Conservation (phyloP, 352 stramenopile species). For the Aphanomyces invadans region DNA sequence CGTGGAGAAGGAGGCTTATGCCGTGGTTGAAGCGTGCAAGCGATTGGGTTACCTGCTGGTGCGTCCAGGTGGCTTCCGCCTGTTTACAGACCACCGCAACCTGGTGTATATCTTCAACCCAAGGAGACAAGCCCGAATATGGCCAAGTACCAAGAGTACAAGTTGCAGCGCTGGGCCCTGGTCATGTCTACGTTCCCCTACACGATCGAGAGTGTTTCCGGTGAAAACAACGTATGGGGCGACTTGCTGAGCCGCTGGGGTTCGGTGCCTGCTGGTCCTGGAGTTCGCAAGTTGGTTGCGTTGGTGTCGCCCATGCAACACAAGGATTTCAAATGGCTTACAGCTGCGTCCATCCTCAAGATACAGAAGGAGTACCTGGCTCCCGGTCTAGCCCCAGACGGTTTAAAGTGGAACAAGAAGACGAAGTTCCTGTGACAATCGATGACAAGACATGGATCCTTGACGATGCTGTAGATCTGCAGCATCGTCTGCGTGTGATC, state of each 20-base stretch:
- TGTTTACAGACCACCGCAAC: no score
- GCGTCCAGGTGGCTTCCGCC: slow-evolving; percentile 24
- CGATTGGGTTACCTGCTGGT: slow-evolving; percentile 27
- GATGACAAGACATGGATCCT: no score
- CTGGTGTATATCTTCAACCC: slow-evolving; percentile 30
- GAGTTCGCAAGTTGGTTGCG: slow-evolving; percentile 18
- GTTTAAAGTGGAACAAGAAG: no score
- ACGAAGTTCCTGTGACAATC: no score
- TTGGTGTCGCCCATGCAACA: slow-evolving; percentile 24
- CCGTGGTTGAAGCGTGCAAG: slow-evolving; percentile 29
- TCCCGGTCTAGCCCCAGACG: no score
- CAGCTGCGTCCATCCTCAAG: slow-evolving; percentile 28
- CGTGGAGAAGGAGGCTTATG: slow-evolving; percentile 30
- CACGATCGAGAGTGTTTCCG: slow-evolving; percentile 14
- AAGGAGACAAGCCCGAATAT: not conserved
- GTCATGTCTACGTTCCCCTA: slow-evolving; percentile 17
- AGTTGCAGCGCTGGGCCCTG: slow-evolving; percentile 16
- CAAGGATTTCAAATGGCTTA: slow-evolving; percentile 24
- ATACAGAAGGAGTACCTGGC: no score
- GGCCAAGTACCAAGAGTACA: slow-evolving; percentile 16
- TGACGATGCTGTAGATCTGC: slow-evolving; percentile 21
- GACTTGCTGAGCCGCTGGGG: slow-evolving; percentile 17
- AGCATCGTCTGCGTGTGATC: slow-evolving; percentile 27
- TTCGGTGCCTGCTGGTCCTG: not conserved
- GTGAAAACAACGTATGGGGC: slow-evolving; percentile 21